These are phyloP conservation scores for Jasminum sambac DNA, from an alignment of 257 asterid genomes.

Conservation along the genomic window DNA sequence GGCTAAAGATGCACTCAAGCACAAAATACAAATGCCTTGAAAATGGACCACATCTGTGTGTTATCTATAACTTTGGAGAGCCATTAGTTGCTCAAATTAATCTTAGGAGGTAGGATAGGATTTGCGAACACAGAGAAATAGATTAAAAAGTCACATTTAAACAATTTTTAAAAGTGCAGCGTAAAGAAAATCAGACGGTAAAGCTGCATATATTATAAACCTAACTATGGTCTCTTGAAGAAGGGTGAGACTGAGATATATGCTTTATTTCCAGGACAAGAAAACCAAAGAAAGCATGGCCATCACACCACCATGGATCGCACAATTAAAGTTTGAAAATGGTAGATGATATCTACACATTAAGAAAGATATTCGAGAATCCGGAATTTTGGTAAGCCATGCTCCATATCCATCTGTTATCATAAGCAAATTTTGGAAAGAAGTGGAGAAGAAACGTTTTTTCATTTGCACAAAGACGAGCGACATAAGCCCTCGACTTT, in stretches of 20 bases:
- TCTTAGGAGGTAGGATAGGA: conserved; percentile 13
- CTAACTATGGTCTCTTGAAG: conserved; percentile 2
- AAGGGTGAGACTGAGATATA: conserved; percentile 18
- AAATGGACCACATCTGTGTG: not conserved
- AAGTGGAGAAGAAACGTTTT: not conserved
- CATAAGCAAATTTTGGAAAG: not conserved
- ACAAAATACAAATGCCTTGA: not conserved
- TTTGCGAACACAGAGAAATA: conserved; percentile 2
- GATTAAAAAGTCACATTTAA: not conserved
- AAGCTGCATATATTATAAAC: not conserved
- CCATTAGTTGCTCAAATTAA: not conserved
- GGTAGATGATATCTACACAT: not conserved
- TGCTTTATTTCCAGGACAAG: not conserved
- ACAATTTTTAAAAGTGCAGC: conserved; percentile 3
- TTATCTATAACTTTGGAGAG: not conserved
- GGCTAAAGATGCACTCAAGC: not conserved
- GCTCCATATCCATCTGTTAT: not conserved
- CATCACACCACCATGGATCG: not conserved
- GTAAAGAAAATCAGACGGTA: conserved; percentile 8
- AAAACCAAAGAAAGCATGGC: not conserved
- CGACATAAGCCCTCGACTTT: not conserved
- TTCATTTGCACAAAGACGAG: not conserved
- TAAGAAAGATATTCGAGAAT: not conserved
- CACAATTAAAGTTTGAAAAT: not conserved
- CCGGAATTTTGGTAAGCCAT: not conserved